Base-by-base conservation (phyloP, 1,284 basidiomycete species). In the Marasmius fiardii region DNA sequence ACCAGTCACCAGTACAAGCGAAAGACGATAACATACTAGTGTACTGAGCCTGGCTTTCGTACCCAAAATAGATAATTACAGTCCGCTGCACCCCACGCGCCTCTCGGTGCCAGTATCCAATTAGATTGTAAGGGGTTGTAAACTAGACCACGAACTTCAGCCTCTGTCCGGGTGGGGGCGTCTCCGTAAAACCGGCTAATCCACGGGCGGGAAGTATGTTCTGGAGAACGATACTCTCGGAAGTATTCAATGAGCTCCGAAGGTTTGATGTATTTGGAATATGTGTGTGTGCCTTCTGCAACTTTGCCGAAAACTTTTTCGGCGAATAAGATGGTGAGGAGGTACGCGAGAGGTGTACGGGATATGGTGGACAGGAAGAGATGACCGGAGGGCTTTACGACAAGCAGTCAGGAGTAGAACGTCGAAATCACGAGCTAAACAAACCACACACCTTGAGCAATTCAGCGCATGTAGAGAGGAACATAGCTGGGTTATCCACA, bases 281-380 rank as follows among this genome's bases (percentile, higher is more conserved):
- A 90, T 0, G 92, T 94, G 71, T 99, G 97, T 4, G 97, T 99
- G 2, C 96, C 95, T 0, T 82, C 83, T 0, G 90, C 80, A 51
- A 99, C 97, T 62, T 93, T 80, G 0, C 90, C 80, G 14, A 97
- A 76, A 52, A 95, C 67, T 49, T 92, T 76, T 72, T 99, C 96
- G 3, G 95, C 96, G 49, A 95, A 75, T 57, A 95, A 80, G 65
- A 99, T 95, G 11, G 95, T 95, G 26, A 98, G 78, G 59, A 95
- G 77, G 69, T 93, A 93, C 4, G 95, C 81, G 43, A 99, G 81
- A 0, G 93, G 90, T 12, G 95, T 98, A 47, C 97, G 89, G 0
- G 95, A 88, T 64, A 99, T 93, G n/a, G 97, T 99, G 3, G 94
- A 97, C 43, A 99, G 78, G 73, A 98, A 91, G 10, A 99, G 79